Conservation (phyloP, 2,329 filamentous ascomycete species). For the Trichoderma harzianum region DNA sequence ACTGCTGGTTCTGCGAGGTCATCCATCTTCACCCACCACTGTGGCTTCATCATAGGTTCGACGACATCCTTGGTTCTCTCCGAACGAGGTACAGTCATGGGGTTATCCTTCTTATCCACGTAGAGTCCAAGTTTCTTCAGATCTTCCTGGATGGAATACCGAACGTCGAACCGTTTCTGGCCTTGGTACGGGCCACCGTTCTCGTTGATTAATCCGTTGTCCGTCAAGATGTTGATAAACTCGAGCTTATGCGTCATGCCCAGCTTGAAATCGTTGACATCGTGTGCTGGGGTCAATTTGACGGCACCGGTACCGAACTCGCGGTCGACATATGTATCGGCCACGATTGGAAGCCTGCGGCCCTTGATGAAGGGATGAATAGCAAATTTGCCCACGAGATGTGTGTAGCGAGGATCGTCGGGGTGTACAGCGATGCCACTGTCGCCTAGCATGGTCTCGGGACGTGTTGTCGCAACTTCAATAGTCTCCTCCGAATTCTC, state of each 20-base stretch:
- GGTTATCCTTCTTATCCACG: not conserved
- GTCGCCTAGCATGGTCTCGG: not conserved
- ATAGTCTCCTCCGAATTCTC: not conserved
- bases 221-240: not conserved
- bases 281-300: not conserved
- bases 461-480: not conserved
- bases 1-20: not conserved
- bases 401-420: not conserved
- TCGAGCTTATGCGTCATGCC: not conserved
- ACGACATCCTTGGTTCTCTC: not conserved
- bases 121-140: not conserved
- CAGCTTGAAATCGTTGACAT: not conserved
- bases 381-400: not conserved
- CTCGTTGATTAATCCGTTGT: not conserved
- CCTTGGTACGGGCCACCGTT: not conserved
- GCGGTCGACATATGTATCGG: not conserved
- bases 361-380: not conserved
- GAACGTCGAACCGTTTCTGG: not conserved
- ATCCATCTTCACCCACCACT: not conserved
- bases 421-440: not conserved
- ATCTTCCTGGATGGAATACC: not conserved
- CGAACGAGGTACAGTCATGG: not conserved
- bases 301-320: not conserved
- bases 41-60: not conserved
- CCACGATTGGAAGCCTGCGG: not conserved